Evolutionary conservation across 2,329 filamentous ascomycete species (phyloP).

Genomic region (Aspergillus sp.): DNA sequence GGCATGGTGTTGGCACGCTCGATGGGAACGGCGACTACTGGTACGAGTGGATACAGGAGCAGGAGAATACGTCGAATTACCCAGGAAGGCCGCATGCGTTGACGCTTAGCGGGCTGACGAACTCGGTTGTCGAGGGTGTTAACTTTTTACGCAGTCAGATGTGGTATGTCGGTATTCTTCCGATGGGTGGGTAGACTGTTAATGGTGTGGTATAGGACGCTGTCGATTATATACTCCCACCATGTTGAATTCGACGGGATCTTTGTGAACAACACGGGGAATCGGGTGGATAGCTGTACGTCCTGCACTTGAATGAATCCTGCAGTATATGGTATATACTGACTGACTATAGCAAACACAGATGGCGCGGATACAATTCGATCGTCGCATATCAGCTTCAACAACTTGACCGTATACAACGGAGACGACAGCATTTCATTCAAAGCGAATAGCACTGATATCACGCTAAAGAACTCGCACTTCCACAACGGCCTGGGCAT

Average conservation of each 20-base stretch:
- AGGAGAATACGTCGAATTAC: conserved; percentile 27
- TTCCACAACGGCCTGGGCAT: conserved; percentile 54
- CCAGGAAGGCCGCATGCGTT: conserved; percentile 30
- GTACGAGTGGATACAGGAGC: conserved; percentile 33
- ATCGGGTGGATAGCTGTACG: conserved; percentile 16
- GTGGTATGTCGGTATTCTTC: conserved; percentile 42
- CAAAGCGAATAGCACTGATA: conserved; percentile 59
- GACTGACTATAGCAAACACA: conserved; percentile 33
- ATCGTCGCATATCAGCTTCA: conserved; percentile 53
- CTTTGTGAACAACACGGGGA: conserved; percentile 49
- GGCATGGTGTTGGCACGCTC: conserved; percentile 50
- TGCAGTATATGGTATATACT: too few species aligned
- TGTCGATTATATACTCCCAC: conserved; percentile 53
- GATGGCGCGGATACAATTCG: conserved; percentile 56
- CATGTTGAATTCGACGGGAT: conserved; percentile 52
- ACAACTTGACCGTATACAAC: conserved; percentile 52
- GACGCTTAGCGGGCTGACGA: conserved; percentile 21
- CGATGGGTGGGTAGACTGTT: not conserved
- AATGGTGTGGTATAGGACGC: conserved; percentile 35
- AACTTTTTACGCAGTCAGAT: conserved; percentile 55
- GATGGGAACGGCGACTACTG: conserved; percentile 48
- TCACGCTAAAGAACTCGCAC: conserved; percentile 49
- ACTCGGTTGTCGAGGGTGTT: conserved; percentile 21
- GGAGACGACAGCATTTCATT: conserved; percentile 56
- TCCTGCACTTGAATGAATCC: not conserved